Conservation (phyloP, 2,329 filamentous ascomycete species). For the Penicillium sp. region DNA sequence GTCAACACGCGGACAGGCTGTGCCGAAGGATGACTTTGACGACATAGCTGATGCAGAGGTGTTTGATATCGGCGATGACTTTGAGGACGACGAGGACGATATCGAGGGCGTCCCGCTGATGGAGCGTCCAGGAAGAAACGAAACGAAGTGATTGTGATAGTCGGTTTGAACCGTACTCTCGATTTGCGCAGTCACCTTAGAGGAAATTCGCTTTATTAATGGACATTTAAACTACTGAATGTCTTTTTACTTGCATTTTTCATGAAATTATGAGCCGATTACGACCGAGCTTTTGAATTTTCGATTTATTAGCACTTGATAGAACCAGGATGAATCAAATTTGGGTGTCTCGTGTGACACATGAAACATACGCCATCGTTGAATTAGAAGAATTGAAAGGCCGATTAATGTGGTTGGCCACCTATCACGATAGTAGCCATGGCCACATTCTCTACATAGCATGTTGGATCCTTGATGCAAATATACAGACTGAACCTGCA, state of each 20-base stretch:
- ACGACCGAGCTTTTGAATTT: not conserved
- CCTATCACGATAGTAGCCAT: not conserved
- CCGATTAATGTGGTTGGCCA: not conserved
- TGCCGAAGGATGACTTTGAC: slow-evolving; percentile 7
- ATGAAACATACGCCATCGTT: not conserved
- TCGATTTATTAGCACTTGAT: not conserved
- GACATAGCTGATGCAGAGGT: slow-evolving; percentile 4
- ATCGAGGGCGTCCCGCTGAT: slow-evolving; percentile 15
- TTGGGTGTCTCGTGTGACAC: not conserved
- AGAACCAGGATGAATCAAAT: not conserved
- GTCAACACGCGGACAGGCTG: slow-evolving; percentile 2
- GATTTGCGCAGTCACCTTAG: not conserved
- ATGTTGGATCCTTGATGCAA: not conserved
- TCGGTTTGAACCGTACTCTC: too few relatives aligned
- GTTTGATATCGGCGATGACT: slow-evolving; percentile 13
- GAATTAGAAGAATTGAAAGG: not conserved
- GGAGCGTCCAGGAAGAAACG: slow-evolving; percentile 7
- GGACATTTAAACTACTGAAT: not conserved
- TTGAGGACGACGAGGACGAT: slow-evolving; percentile 11
- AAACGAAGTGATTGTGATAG: not conserved
- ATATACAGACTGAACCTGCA: not conserved
- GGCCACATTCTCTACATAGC: not conserved
- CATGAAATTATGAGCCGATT: too few relatives aligned
- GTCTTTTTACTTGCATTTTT: too few relatives aligned
- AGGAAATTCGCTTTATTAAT: not conserved